Evolutionary conservation across 2,329 filamentous ascomycete species (phyloP).

Genomic region (Trematosphaeria pertusa): DNA sequence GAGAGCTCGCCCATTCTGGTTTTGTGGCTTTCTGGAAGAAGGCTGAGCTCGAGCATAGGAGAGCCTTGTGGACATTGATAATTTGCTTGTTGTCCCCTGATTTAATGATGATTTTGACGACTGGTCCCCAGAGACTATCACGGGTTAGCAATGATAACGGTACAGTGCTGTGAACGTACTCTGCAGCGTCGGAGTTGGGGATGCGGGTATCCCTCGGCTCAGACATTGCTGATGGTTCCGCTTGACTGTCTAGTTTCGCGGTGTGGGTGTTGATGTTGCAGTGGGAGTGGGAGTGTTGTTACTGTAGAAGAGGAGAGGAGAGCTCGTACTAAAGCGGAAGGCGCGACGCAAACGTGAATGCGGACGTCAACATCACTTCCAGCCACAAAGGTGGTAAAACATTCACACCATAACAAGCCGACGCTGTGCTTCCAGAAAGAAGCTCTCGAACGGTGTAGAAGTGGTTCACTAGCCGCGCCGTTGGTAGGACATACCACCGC

Average conservation of each 20-base stretch:
- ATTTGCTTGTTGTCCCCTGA: background rate
- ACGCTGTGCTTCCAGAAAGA: no score
- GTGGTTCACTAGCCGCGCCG: no score
- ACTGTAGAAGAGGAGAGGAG: no score
- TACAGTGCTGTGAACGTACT: background rate
- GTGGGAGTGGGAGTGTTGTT: no score
- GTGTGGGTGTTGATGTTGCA: no score
- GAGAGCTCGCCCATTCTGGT: background rate
- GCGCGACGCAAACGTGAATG: no score
- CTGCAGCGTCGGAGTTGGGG: background rate
- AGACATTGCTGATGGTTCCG: background rate
- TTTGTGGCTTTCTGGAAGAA: constrained; percentile 10
- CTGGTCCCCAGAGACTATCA: background rate
- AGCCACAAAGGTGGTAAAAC: no score
- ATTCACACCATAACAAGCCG: no score
- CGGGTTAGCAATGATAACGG: background rate
- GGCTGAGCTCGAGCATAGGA: constrained; percentile 6
- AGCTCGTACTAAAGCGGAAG: no score
- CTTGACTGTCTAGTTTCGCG: background rate
- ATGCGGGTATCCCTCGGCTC: background rate
- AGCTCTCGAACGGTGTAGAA: no score
- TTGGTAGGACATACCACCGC: no score
- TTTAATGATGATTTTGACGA: background rate
- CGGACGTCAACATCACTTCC: no score
- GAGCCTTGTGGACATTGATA: constrained; percentile 1